A percentile compares a stretch with the other conserved stretches of the same genome.
These are phyloP conservation scores for Mycosphaerelloides madeirae DNA, from an alignment of 2,329 filamentous ascomycete species.

Conservation along the genomic window DNA sequence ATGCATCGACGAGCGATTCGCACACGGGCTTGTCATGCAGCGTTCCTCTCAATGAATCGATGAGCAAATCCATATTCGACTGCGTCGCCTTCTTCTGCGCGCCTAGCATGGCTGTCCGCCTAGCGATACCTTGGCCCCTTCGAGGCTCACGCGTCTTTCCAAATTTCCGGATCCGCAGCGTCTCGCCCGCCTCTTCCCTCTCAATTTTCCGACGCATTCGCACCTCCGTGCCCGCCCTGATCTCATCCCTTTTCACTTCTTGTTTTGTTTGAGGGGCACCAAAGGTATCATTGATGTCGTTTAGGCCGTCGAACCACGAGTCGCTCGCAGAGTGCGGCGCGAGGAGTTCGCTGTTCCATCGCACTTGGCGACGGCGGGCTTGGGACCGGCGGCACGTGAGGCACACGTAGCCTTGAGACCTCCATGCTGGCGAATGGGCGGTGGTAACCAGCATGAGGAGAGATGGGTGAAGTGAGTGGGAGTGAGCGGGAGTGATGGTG, in stretches of 20 bases:
- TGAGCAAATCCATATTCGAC: no score
- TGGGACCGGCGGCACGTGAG: slow-evolving; percentile 19
- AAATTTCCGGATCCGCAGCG: no score
- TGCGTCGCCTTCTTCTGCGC: no score
- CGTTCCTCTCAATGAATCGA: no score
- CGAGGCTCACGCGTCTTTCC: no score
- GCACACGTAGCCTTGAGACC: slow-evolving; percentile 18
- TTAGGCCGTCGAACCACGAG: slow-evolving; percentile 17
- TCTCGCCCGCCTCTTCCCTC: no score
- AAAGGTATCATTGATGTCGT: slow-evolving; percentile 20
- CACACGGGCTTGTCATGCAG: no score
- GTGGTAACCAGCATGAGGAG: slow-evolving; percentile 16
- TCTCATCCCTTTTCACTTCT: neutral
- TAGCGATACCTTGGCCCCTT: no score
- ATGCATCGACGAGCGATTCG: no score
- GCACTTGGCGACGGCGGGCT: slow-evolving; percentile 12
- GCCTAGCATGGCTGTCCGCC: no score
- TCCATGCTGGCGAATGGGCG: slow-evolving; percentile 17
- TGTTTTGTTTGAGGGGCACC: slow-evolving; percentile 1
- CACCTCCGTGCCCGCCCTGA: no score
- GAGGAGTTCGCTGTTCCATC: slow-evolving; percentile 12
- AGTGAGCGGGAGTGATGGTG: neutral
- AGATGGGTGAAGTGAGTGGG: neutral
- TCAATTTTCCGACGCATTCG: no score
- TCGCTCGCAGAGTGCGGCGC: slow-evolving; percentile 4